These are phyloP conservation scores for Candida quercuum DNA, from an alignment of 805 yeast species.

Conservation along the genomic window DNA sequence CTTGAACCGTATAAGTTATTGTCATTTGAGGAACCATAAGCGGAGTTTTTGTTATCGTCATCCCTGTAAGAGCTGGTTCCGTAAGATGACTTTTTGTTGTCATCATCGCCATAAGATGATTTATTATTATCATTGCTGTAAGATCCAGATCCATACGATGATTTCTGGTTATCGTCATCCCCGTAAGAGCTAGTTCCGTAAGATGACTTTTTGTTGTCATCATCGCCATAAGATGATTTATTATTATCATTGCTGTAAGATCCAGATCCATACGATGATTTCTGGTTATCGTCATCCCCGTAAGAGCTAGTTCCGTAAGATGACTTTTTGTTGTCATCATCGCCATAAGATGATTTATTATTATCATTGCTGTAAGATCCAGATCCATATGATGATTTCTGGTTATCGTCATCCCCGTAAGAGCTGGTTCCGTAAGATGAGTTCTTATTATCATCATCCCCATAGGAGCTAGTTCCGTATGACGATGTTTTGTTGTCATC, in stretches of 20 bases:
- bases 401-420: slow-evolving; percentile 10
- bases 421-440: slow-evolving; percentile 21
- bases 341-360: slow-evolving; percentile 3
- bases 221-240: slow-evolving; percentile 23
- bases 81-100: slow-evolving; percentile 6
- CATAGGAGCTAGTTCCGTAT: slow-evolving; percentile 23
- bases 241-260: slow-evolving; percentile 21
- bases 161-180: slow-evolving; percentile 7
- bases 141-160: slow-evolving; percentile 8
- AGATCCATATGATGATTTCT: slow-evolving; percentile 27
- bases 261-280: slow-evolving; percentile 4
- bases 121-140: slow-evolving; percentile 21
- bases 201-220: slow-evolving; percentile 5
- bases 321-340: slow-evolving; percentile 4
- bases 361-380: slow-evolving; percentile 6
- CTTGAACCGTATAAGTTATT: slow-evolving; percentile 16
- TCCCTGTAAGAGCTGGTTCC: slow-evolving; percentile 10
- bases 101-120: slow-evolving; percentile 21
- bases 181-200: slow-evolving; percentile 14
- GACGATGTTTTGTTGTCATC: slow-evolving; percentile 9
- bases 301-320: slow-evolving; percentile 25
- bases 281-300: slow-evolving; percentile 8
- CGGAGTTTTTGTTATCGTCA: slow-evolving; percentile 6
- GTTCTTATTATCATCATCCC: slow-evolving; percentile 7
- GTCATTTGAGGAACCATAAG: slow-evolving; percentile 4